Conservation (phyloP, 2,329 filamentous ascomycete genomes). For the Capronia americana region DNA sequence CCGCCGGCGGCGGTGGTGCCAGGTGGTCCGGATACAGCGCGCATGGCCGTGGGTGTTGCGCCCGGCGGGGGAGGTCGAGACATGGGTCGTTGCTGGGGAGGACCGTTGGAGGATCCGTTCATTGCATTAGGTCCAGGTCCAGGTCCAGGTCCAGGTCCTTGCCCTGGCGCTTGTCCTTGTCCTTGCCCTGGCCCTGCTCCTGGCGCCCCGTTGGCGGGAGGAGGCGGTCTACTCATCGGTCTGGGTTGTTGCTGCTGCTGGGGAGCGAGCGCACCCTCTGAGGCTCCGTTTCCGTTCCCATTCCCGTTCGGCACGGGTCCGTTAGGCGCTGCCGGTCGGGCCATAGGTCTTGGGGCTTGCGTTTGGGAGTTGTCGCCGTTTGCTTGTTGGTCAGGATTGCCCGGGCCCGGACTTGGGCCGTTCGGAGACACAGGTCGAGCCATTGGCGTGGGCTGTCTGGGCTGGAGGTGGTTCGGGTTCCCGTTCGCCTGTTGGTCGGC, state of each 20-base stretch:
- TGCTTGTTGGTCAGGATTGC: neutral
- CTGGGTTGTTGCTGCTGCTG: too few species aligned
- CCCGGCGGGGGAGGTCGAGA: neutral
- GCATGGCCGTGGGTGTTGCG: neutral
- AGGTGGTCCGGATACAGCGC: neutral
- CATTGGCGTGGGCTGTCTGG: neutral
- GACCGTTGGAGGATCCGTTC: neutral
- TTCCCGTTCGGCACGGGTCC: neutral
- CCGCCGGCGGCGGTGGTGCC: neutral
- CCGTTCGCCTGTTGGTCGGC: neutral
- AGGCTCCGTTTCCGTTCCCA: neutral
- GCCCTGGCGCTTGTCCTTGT: neutral
- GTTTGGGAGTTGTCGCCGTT: neutral
- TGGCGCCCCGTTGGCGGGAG: neutral
- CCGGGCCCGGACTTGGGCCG: too few species aligned
- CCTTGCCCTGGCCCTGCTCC: too few species aligned
- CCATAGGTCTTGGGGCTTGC: neutral
- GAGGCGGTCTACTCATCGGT: neutral
- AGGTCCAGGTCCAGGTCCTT: too few species aligned
- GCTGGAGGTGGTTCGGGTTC: neutral
- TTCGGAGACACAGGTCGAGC: neutral
- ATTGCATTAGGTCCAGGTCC: neutral
- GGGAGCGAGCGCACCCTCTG: too few species aligned
- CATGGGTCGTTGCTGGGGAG: neutral
- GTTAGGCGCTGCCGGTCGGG: neutral